Conservation (phyloP, 1,139 yeast genomes). For the Taphrina confusa region DNA sequence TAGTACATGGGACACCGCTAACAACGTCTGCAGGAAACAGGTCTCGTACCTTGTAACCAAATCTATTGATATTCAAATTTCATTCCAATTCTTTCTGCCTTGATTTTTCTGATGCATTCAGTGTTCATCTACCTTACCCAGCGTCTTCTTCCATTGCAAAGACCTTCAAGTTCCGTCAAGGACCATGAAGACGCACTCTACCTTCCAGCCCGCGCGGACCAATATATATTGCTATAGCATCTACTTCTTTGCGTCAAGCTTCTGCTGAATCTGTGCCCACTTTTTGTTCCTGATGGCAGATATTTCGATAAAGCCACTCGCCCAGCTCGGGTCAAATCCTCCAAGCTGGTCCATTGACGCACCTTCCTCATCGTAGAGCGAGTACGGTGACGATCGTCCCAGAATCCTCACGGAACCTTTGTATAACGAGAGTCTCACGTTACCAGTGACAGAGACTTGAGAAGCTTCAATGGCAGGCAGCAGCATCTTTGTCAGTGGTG, state of each 20-base stretch:
- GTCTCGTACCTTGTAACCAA: too few species aligned
- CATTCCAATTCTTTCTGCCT: slow-evolving; percentile 9
- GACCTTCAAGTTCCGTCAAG: not conserved
- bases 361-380: slow-evolving; percentile 94
- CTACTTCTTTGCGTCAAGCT: slow-evolving; percentile 61
- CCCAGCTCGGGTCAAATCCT: slow-evolving; percentile 95
- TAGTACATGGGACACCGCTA: too few species aligned
- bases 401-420: slow-evolving; percentile 81
- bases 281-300: slow-evolving; percentile 97
- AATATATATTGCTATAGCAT: too few species aligned
- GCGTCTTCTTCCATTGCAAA: not conserved
- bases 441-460: slow-evolving; percentile 92
- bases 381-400: slow-evolving; percentile 96
- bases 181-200: too few species aligned
- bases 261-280: slow-evolving; percentile 93
- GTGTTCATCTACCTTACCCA: not conserved
- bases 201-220: too few species aligned
- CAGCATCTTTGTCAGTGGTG: slow-evolving; percentile 96
- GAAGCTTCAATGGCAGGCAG: slow-evolving; percentile 93
- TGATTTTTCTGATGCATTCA: slow-evolving; percentile 4
- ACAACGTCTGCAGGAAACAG: too few species aligned
- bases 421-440: slow-evolving; percentile 89
- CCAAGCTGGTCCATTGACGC: slow-evolving; percentile 99
- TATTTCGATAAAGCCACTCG: slow-evolving; percentile 95
- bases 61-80: too few species aligned